Conservation (phyloP, 768 basidiomycete species). For the Mycena venus region DNA sequence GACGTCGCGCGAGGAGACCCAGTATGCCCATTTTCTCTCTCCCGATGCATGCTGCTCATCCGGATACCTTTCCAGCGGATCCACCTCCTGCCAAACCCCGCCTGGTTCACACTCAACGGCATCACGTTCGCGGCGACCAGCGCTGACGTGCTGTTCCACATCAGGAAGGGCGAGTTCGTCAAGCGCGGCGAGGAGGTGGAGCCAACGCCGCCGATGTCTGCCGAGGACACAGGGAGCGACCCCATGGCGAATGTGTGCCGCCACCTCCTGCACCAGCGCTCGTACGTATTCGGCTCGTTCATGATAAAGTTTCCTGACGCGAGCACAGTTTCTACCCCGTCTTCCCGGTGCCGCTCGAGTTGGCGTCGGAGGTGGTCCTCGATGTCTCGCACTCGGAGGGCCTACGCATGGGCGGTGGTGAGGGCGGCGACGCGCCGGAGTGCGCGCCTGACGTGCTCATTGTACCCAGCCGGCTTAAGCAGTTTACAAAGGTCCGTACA, state of each 20-base stretch:
- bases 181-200: conserved; percentile 76
- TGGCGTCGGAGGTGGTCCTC: conserved; percentile 87
- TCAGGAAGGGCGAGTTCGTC: conserved; percentile 86
- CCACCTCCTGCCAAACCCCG: conserved; percentile 87
- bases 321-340: conserved; percentile 89
- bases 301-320: background rate
- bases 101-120: conserved; percentile 87
- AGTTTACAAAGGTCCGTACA: conserved; percentile 83
- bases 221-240: conserved; percentile 70
- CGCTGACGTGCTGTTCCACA: conserved; percentile 90
- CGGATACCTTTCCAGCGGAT: conserved; percentile 68
- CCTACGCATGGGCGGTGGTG: conserved; percentile 47
- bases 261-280: conserved; percentile 89
- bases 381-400: conserved; percentile 83
- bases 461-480: conserved; percentile 88
- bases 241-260: conserved; percentile 84
- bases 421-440: conserved; percentile 53
- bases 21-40: conserved; percentile 52
- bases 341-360: conserved; percentile 86
- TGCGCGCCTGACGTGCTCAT: conserved; percentile 87
- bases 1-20: conserved; percentile 60
- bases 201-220: conserved; percentile 50
- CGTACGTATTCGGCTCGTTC: conserved; percentile 57
- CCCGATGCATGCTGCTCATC: background rate
- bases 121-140: conserved; percentile 85